Evolutionary conservation across 495 filamentous ascomycete species (phyloP).

Genomic region (Penicillium turbatum): DNA sequence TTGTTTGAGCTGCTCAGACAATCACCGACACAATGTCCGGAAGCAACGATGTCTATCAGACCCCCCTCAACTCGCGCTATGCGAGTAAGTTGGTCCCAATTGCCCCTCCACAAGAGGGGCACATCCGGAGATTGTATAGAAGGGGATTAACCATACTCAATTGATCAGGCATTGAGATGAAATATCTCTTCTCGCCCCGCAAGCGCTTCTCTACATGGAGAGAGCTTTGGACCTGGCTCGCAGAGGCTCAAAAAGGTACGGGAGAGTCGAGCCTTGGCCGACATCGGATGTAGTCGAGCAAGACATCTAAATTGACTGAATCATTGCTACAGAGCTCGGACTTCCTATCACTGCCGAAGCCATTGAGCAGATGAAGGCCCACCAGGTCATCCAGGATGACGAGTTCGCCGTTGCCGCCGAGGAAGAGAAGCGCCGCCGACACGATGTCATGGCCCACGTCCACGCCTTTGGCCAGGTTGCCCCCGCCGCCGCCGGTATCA

Average conservation of each 20-base stretch:
- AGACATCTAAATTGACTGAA: conserved; percentile 26
- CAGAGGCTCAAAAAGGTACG: conserved; percentile 71
- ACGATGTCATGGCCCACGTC: conserved; percentile 72
- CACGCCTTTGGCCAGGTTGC: conserved; percentile 68
- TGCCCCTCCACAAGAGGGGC: conserved; percentile 12
- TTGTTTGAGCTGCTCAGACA: conserved; percentile 10
- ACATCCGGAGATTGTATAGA: conserved; percentile 4
- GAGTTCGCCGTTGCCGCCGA: conserved; percentile 72
- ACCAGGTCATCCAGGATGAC: conserved; percentile 69
- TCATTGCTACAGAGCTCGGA: conserved; percentile 41
- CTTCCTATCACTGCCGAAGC: conserved; percentile 64
- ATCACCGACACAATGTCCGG: conserved; percentile 49
- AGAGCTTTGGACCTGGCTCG: conserved; percentile 76
- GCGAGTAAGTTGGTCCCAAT: conserved; percentile 47
- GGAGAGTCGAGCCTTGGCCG: conserved; percentile 9
- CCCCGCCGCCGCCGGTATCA: conserved; percentile 80
- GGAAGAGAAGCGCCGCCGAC: conserved; percentile 74
- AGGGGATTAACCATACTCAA: conserved; percentile 18
- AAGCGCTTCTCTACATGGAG: conserved; percentile 73
- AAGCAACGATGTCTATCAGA: conserved; percentile 65
- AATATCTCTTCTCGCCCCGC: conserved; percentile 64
- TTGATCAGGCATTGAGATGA: conserved; percentile 45
- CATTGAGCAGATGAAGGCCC: conserved; percentile 66
- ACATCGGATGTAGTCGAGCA: conserved; percentile 13
- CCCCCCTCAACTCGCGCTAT: conserved; percentile 70